A percentile compares a stretch with the other conserved stretches of the same genome.
Evolutionary conservation across 2,329 filamentous ascomycete species (phyloP).

Genomic region (Colletotrichum sp.): DNA sequence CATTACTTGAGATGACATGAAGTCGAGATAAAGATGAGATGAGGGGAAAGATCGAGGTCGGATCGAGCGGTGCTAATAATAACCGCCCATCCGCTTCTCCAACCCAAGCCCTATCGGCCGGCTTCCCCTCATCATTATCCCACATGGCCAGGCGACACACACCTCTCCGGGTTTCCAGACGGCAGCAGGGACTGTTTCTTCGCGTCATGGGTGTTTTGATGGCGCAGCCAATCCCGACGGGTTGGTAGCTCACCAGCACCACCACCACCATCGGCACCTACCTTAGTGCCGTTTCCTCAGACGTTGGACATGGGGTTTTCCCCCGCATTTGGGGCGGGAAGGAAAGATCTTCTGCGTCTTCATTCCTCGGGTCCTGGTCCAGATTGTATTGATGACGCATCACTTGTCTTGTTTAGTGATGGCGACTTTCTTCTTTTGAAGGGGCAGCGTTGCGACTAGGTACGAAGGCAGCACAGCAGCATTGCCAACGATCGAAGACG

Average conservation of each 20-base stretch:
- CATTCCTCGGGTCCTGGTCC: background rate
- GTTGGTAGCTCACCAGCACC: background rate
- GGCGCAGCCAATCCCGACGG: background rate
- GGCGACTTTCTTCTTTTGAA: background rate
- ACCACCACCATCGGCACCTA: background rate
- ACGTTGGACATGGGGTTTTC: background rate
- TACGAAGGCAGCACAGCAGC: no score
- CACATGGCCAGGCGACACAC: constrained; percentile 13
- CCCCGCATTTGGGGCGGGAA: background rate
- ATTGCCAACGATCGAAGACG: background rate
- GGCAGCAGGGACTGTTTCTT: background rate
- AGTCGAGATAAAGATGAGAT: constrained; percentile 14
- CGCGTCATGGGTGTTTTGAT: background rate
- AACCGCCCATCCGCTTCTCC: background rate
- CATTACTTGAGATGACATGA: background rate
- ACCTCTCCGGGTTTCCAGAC: background rate
- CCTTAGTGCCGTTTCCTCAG: background rate
- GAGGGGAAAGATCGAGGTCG: background rate
- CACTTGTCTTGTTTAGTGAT: background rate
- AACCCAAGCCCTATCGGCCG: background rate
- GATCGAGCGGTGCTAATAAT: constrained; percentile 2
- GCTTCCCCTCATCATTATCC: constrained; percentile 10
- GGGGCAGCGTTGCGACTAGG: no score
- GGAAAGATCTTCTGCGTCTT: background rate
- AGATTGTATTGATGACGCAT: background rate